Evolutionary conservation across 2,329 filamentous ascomycete species (phyloP).

Genomic region (Cladosporium phlei): DNA sequence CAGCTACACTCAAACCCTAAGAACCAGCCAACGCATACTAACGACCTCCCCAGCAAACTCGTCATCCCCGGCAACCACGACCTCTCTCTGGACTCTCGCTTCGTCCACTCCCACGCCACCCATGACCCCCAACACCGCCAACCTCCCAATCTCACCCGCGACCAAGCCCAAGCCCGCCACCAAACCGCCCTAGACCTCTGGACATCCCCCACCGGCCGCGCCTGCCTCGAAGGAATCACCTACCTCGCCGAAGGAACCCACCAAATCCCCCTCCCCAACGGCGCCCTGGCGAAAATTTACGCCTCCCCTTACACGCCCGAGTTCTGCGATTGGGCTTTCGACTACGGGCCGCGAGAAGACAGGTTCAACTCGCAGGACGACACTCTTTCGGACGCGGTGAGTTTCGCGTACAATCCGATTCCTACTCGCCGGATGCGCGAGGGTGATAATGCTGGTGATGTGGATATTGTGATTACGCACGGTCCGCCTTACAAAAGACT

Average conservation of each 20-base stretch:
- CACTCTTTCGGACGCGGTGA: conserved; percentile 29
- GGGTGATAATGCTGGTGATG: conserved; percentile 24
- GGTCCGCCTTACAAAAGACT: conserved; percentile 52
- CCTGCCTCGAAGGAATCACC: conserved; percentile 43
- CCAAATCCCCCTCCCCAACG: conserved; percentile 45
- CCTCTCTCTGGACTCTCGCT: conserved; percentile 47
- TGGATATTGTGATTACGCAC: conserved; percentile 59
- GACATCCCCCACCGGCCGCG: conserved; percentile 25
- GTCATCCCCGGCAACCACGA: conserved; percentile 63
- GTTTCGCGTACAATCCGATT: conserved; percentile 36
- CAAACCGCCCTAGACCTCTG: conserved; percentile 21
- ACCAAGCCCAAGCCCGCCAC: conserved; percentile 11
- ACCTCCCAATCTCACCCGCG: conserved; percentile 1
- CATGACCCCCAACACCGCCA: conserved; percentile 11
- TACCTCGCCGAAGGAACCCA: conserved; percentile 54
- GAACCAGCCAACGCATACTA: background rate
- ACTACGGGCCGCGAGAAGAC: conserved; percentile 48
- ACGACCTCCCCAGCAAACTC: conserved; percentile 41
- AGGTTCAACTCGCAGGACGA: conserved; percentile 44
- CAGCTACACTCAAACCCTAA: background rate
- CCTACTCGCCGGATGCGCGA: conserved; percentile 30
- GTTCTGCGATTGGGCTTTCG: conserved; percentile 54
- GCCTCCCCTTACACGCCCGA: conserved; percentile 52
- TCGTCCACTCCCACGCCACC: conserved; percentile 16
- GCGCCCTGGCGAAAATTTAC: conserved; percentile 49